phyloP scores from a whole-genome alignment of 2,329 filamentous ascomycete species.

The Neofusicoccum cordaticola region DNA sequence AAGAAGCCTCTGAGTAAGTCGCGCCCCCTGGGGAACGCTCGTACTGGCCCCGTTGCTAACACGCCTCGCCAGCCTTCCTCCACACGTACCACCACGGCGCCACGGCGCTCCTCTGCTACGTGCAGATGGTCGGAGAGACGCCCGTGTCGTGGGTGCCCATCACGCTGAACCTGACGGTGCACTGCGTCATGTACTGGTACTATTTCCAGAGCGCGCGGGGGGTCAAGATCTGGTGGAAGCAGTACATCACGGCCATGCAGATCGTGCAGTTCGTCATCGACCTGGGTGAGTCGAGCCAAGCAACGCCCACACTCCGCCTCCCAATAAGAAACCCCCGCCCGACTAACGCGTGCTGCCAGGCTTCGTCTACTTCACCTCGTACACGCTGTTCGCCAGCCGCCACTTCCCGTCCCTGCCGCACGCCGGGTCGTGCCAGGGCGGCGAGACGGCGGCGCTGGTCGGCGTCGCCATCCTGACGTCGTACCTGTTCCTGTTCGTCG shows the following conservation, averaged over 20 bases:
- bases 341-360: slow-evolving; percentile 47
- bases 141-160: slow-evolving; percentile 95
- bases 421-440: slow-evolving; percentile 80
- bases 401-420: slow-evolving; percentile 87
- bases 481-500: slow-evolving; percentile 96
- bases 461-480: slow-evolving; percentile 89
- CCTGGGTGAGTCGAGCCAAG: slow-evolving; percentile 57
- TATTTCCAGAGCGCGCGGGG: slow-evolving; percentile 98
- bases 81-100: slow-evolving; percentile 99
- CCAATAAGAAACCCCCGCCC: too few relatives aligned
- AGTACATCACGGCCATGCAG: slow-evolving; percentile 97
- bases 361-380: slow-evolving; percentile 97
- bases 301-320: too few relatives aligned
- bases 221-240: slow-evolving; percentile 98
- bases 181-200: slow-evolving; percentile 99
- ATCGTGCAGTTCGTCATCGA: slow-evolving; percentile 97
- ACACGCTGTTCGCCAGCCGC: slow-evolving; percentile 91
- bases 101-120: slow-evolving; percentile 95
- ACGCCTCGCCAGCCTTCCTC: slow-evolving; percentile 68
- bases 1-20: slow-evolving; percentile 89
- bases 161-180: slow-evolving; percentile 85
- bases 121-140: slow-evolving; percentile 88
- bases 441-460: slow-evolving; percentile 92
- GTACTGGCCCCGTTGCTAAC: background rate
- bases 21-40: too few relatives aligned